Evolutionary conservation across 2,329 filamentous ascomycete species (phyloP).

Genomic region (Periconia macrospinosa): DNA sequence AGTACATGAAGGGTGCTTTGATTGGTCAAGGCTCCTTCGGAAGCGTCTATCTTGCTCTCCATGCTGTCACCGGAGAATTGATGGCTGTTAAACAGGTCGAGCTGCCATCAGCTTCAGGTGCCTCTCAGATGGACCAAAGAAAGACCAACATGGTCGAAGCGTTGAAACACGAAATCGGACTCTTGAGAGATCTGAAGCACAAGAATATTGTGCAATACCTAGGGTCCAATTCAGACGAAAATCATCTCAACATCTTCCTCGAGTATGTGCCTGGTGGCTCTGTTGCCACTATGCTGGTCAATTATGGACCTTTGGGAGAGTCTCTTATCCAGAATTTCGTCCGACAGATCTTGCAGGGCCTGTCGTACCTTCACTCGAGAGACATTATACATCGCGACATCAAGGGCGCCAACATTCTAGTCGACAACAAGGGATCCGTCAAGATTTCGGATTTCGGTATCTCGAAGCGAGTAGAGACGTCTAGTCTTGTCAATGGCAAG

Average conservation of each 20-base stretch:
- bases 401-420: slow-evolving; percentile 97
- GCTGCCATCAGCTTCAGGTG: slow-evolving; percentile 76
- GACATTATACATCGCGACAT: slow-evolving; percentile 99
- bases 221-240: slow-evolving; percentile 86
- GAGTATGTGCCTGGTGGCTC: slow-evolving; percentile 98
- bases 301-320: slow-evolving; percentile 92
- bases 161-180: slow-evolving; percentile 91
- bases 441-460: slow-evolving; percentile 99
- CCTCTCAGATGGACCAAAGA: slow-evolving; percentile 73
- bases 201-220: slow-evolving; percentile 98
- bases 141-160: slow-evolving; percentile 99
- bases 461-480: slow-evolving; percentile 93
- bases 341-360: slow-evolving; percentile 87
- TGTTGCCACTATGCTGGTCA: slow-evolving; percentile 97
- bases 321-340: slow-evolving; percentile 95
- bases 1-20: slow-evolving; percentile 98
- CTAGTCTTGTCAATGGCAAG: slow-evolving; percentile 67
- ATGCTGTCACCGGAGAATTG: slow-evolving; percentile 93
- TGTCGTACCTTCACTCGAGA: slow-evolving; percentile 88
- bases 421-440: slow-evolving; percentile 98
- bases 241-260: slow-evolving; percentile 98
- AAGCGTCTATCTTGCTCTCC: slow-evolving; percentile 90
- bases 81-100: slow-evolving; percentile 99
- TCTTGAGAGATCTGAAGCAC: slow-evolving; percentile 91
- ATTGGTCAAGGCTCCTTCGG: slow-evolving; percentile 98